Evolutionary conservation across 108 stramenopile species (phyloP), one percentile per base, ranked within the genome.

Genomic region (Nitzschia sp.): DNA sequence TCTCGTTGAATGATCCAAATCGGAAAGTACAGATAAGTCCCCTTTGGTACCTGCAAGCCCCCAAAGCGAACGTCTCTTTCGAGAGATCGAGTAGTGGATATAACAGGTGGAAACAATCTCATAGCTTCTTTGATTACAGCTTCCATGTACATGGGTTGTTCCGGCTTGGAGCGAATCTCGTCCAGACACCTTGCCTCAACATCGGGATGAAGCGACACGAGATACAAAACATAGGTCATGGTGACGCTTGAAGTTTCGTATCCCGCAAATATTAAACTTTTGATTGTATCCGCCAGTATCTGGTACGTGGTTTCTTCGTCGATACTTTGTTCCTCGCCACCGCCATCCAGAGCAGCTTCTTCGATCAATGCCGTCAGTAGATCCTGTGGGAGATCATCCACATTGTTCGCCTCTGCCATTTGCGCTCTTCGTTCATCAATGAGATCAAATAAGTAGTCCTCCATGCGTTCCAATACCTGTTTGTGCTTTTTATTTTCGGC

Each of bases 231-330:
- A 53, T 77, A 87, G 16, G 81, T 63, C 16, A 87, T 22, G 13
- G 81, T 69, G 36, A 84, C 65, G 11, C 76, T 53, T 0, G 83
- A 73, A 3, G 86, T 87, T 44, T 84, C 86, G 38, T 82, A 82
- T 45, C 83, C 86, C 17, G 77, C 85, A 57, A 83, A 70, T 1
- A 86, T 56, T 2, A 85, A 58, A 4, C 78, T 72, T 2, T 63
- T 28, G 15, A 62, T 38, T 45, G 25, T 69, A 15, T 61, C 29
- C 13, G 36, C 59, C 9, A 72, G 36, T 0, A 58, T 53, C 17
- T 56, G 33, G 5, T 53, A 50, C 30, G 31, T 27, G 15, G 6
- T 23, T 9, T 67, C 38, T 34, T 67, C 66, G 22, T 67, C 48
- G 17, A 29, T 19, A n/a, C n/a, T 17, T 53, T 68, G 16, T 21